Percentiles rank a stretch among this genome's conserved stretches.
Conservation (phyloP, 768 basidiomycete genomes). For the Leucocoprinus sp. region DNA sequence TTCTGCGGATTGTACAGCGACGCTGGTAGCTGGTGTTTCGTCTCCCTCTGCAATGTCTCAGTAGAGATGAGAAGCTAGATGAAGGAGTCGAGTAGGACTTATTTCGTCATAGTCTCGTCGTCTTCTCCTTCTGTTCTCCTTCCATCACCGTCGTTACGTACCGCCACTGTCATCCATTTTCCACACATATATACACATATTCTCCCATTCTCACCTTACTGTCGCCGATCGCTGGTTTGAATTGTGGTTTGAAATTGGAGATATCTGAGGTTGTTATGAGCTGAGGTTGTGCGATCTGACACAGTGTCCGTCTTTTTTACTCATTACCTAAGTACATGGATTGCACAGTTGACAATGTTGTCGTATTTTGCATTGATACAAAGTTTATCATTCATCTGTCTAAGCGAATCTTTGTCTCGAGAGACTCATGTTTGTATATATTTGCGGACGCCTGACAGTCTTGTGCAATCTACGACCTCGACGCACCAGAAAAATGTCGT, state of each 20-base stretch:
- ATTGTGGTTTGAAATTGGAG: too few relatives aligned
- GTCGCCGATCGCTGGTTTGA: too few relatives aligned
- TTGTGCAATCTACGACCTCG: neutral
- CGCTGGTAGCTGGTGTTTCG: neutral
- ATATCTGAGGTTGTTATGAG: too few relatives aligned
- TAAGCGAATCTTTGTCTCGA: too few relatives aligned
- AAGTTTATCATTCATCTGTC: too few relatives aligned
- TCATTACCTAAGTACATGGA: too few relatives aligned
- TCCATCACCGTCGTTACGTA: neutral
- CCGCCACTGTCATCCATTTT: neutral
- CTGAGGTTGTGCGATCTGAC: too few relatives aligned
- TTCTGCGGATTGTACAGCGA: neutral
- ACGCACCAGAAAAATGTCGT: slow-evolving; percentile 32
- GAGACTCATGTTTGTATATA: slow-evolving; percentile 1
- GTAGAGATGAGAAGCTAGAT: too few relatives aligned
- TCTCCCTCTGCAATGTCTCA: neutral
- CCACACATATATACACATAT: neutral
- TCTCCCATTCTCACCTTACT: neutral
- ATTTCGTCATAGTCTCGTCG: neutral
- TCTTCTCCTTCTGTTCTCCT: neutral
- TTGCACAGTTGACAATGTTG: too few relatives aligned
- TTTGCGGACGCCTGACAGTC: neutral
- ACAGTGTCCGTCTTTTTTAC: too few relatives aligned
- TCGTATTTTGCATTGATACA: neutral
- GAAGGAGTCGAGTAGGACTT: neutral